These are phyloP conservation scores for Styphnolobium japonicum DNA, from an alignment of 306 rosid species.

Conservation along the genomic window DNA sequence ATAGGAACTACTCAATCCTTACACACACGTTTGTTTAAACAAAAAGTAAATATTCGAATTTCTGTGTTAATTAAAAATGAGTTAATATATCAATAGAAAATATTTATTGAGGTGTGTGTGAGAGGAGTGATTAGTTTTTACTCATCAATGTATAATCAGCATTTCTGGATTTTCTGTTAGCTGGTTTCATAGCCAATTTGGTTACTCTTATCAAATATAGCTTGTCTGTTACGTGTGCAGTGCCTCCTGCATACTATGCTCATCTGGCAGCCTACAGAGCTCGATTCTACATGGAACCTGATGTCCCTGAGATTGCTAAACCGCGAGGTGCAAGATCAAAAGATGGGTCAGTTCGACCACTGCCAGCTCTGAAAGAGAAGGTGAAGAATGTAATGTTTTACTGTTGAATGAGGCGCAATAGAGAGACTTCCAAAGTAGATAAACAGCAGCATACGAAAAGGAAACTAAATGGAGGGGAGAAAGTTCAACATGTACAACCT, in stretches of 20 bases:
- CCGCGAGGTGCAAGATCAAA: conserved; percentile 34
- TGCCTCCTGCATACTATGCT: conserved; percentile 77
- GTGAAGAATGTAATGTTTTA: conserved; percentile 77
- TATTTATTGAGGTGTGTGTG: too few species aligned
- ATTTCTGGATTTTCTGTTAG: not conserved
- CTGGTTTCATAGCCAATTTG: not conserved
- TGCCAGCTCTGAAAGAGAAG: conserved; percentile 76
- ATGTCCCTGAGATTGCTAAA: conserved; percentile 34
- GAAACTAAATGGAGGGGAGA: not conserved
- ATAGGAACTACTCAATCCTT: not conserved
- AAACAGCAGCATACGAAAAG: conserved; percentile 5
- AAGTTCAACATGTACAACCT: conserved; percentile 26
- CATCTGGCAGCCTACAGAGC: conserved; percentile 82
- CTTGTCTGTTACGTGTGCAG: conserved; percentile 33
- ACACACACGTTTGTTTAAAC: not conserved
- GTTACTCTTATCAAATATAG: not conserved
- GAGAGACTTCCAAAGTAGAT: conserved; percentile 20
- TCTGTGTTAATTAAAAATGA: not conserved
- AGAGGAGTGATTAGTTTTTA: not conserved
- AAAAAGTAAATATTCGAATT: not conserved
- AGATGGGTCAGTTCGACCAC: conserved; percentile 55
- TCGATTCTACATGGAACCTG: conserved; percentile 75
- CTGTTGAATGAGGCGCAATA: conserved; percentile 36
- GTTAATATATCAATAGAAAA: not conserved
- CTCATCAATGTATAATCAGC: not conserved